phyloP scores from a whole-genome alignment of 306 rosid genomes.

The Fagus crenata region DNA sequence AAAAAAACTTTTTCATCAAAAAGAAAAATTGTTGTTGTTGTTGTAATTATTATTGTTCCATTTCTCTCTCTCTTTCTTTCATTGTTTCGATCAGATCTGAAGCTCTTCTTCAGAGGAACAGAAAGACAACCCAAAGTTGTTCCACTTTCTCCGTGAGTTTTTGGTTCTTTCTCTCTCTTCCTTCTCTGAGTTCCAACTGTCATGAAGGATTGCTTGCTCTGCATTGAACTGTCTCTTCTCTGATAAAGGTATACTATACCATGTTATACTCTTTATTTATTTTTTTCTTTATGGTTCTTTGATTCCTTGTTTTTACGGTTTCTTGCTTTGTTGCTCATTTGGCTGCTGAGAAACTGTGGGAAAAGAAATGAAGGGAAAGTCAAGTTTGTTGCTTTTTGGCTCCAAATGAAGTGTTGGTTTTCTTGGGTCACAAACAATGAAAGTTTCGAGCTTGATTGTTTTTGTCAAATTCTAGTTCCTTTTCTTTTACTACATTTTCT shows the following conservation, averaged over 20 bases:
- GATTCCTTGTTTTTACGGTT: constrained; percentile 25
- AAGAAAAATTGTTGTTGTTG: constrained; percentile 11
- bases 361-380: constrained; percentile 30
- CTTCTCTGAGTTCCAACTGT: constrained; percentile 20
- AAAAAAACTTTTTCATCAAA: constrained; percentile 3
- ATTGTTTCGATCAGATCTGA: constrained; percentile 79
- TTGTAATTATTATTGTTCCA: constrained; percentile 23
- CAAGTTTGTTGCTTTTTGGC: constrained; percentile 25
- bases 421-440: constrained; percentile 28
- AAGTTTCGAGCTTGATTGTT: constrained; percentile 2
- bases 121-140: constrained; percentile 40
- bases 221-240: constrained; percentile 45
- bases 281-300: constrained; percentile 22
- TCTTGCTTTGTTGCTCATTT: constrained; percentile 21
- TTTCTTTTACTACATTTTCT: constrained; percentile 8
- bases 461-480: constrained; percentile 15
- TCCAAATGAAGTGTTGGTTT: constrained; percentile 22
- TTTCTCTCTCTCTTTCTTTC: constrained; percentile 30
- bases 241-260: constrained; percentile 37
- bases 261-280: constrained; percentile 19
- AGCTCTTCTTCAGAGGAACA: constrained; percentile 49
- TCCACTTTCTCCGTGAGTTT: constrained; percentile 49
- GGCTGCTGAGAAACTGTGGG: constrained; percentile 21
- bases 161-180: constrained; percentile 26
- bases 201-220: constrained; percentile 50